Base-by-base conservation (phyloP, 2,329 filamentous ascomycete genomes). In the Aureobasidium musti region DNA sequence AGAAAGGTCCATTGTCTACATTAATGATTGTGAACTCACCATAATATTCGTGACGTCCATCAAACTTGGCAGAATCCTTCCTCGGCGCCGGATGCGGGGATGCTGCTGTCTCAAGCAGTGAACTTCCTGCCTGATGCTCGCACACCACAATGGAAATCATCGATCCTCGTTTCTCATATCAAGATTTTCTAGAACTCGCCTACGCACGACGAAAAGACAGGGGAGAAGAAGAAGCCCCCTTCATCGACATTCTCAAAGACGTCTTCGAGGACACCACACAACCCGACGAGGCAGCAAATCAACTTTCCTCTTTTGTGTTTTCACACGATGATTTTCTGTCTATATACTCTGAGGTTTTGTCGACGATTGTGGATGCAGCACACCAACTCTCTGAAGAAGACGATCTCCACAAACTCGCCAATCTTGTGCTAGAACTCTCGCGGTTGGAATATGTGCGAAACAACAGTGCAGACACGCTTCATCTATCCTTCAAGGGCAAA, bases 31-130 rank as follows among this genome's bases (percentile, higher is more conserved):
- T 2, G 8, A 30, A 49, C 23, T n/a, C 19, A 35, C 33, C 13
- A 56, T 13, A 2, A 39, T n/a, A 30, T 8, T 56, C 30, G 17
- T 35, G 30, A 28, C 26, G 35, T 28, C 19, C 10, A 57, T 43
- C 54, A 30, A 50, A 10, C 59, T 63, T 63, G 59, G 59, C 59
- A 26, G 23, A 47, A 63, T 52, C 59, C 59, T 52, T 50, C 59
- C 41, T 61, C n/a, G 45, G 28, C 26, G 4, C 26, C n/a, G 21
- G 28, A n/a, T 30, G 59, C 35, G 59, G 45, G 43, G 59, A 39
- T 5, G 21, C 19, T 33, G 4, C 30, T 39, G 13, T 52, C 19
- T 35, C n/a, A 2, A 28, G 21, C 41, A 26, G 37, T 39, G 7
- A 11, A 43, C 2, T 43, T 30, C 7, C 23, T 57, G 14, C 26